Evolutionary conservation across 306 rosid genomes (phyloP).

Genomic region (Corylus americana): DNA sequence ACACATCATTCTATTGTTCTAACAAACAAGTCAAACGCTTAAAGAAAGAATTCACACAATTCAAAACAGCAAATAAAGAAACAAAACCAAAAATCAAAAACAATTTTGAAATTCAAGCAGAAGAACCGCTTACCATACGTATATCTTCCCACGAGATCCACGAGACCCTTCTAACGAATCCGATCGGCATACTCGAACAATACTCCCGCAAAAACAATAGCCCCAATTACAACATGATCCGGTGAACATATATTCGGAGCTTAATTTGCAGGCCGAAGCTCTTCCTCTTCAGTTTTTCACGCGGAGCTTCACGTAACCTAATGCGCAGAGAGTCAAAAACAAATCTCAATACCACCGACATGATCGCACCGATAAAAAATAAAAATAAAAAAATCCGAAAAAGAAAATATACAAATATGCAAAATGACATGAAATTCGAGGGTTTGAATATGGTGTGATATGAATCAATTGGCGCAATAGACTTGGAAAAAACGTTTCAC

Average conservation of each 20-base stretch:
- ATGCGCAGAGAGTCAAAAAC: background rate
- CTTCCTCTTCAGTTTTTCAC: conserved; percentile 17
- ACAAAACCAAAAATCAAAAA: background rate
- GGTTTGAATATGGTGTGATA: background rate
- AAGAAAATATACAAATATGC: background rate
- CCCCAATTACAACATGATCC: background rate
- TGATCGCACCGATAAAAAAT: background rate
- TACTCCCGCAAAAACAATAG: conserved; percentile 8
- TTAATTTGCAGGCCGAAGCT: background rate
- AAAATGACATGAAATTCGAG: background rate
- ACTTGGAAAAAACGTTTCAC: background rate
- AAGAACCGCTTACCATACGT: conserved; percentile 66
- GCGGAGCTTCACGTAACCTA: background rate
- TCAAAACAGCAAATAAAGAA: background rate
- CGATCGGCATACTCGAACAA: conserved; percentile 61
- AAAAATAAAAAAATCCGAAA: background rate
- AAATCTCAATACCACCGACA: conserved; percentile 20
- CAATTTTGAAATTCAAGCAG: background rate
- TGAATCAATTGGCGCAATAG: background rate
- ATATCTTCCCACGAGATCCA: conserved; percentile 69
- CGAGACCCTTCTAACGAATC: conserved; percentile 58
- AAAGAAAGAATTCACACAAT: background rate
- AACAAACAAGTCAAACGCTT: background rate
- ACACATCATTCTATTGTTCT: background rate
- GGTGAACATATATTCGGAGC: background rate